Conservation (phyloP, 345 rosid species). For the Brassica rapa region DNA sequence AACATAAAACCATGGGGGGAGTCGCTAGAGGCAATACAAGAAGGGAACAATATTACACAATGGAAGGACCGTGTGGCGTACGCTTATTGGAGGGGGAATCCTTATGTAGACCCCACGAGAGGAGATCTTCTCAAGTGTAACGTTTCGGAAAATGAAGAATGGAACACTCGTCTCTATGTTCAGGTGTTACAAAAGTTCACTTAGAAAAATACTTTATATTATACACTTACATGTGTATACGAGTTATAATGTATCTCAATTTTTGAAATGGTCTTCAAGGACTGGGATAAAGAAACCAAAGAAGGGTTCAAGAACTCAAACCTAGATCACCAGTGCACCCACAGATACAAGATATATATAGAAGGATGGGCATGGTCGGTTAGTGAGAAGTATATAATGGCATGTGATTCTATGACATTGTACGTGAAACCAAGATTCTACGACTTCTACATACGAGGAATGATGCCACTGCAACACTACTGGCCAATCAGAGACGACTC, state of each 20-base stretch:
- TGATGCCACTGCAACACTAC: slow-evolving; percentile 67
- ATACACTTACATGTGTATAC: neutral
- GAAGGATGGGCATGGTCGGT: slow-evolving; percentile 88
- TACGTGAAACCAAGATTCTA: slow-evolving; percentile 50
- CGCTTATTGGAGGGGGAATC: slow-evolving; percentile 69
- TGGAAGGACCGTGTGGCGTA: slow-evolving; percentile 57
- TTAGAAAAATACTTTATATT: neutral
- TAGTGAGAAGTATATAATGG: slow-evolving; percentile 71
- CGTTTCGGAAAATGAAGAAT: slow-evolving; percentile 32
- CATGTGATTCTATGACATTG: slow-evolving; percentile 66
- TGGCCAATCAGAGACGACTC: slow-evolving; percentile 61
- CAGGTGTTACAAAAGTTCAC: slow-evolving; percentile 21
- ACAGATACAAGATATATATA: slow-evolving; percentile 70
- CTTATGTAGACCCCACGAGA: slow-evolving; percentile 38
- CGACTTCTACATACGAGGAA: slow-evolving; percentile 64
- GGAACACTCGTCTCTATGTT: slow-evolving; percentile 46
- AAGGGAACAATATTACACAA: slow-evolving; percentile 38
- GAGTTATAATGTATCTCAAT: neutral
- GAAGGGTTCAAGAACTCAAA: slow-evolving; percentile 55
- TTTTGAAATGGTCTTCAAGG: slow-evolving; percentile 31
- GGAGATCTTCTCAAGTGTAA: slow-evolving; percentile 49
- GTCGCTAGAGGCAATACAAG: slow-evolving; percentile 40
- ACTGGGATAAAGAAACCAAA: slow-evolving; percentile 49
- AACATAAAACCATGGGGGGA: slow-evolving; percentile 48
- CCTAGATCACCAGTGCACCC: slow-evolving; percentile 55